These are phyloP conservation scores for Tricholoma sp. DNA, from an alignment of 768 basidiomycete species.

Conservation along the genomic window DNA sequence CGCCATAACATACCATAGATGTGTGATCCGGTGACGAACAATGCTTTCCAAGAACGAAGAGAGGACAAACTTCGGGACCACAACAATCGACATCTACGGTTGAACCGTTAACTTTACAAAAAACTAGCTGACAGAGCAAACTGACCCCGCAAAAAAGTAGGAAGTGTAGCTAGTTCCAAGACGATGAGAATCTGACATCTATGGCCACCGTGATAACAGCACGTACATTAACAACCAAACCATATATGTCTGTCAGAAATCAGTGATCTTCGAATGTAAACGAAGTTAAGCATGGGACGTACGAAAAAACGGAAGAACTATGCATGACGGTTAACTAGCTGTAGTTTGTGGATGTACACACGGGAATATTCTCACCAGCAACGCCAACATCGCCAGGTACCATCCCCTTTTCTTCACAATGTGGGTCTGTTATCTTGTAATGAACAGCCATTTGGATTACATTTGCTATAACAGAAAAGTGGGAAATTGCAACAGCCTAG, in stretches of 20 bases:
- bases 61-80: slow-evolving; percentile 65
- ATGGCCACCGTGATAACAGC: not conserved
- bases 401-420: slow-evolving; percentile 34
- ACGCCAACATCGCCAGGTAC: slow-evolving; percentile 52
- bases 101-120: not conserved
- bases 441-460: slow-evolving; percentile 55
- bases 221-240: slow-evolving; percentile 51
- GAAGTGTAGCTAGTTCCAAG: slow-evolving; percentile 40
- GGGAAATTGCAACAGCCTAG: slow-evolving; percentile 64
- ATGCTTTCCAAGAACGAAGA: slow-evolving; percentile 50
- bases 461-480: slow-evolving; percentile 61
- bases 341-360: not conserved
- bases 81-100: slow-evolving; percentile 46
- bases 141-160: slow-evolving; percentile 49
- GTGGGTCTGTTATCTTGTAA: slow-evolving; percentile 37
- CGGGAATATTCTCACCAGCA: slow-evolving; percentile 39
- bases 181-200: slow-evolving; percentile 4
- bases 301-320: slow-evolving; percentile 63
- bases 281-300: slow-evolving; percentile 14
- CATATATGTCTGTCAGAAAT: slow-evolving; percentile 47
- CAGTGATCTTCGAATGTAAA: not conserved
- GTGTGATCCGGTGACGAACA: slow-evolving; percentile 46
- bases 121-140: not conserved
- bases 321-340: not conserved
- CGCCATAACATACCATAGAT: slow-evolving; percentile 42